A percentile compares a stretch with the other conserved stretches of the same genome.
These are phyloP conservation scores for Daldinia bambusicola DNA, from an alignment of 495 filamentous ascomycete genomes.

Conservation along the genomic window DNA sequence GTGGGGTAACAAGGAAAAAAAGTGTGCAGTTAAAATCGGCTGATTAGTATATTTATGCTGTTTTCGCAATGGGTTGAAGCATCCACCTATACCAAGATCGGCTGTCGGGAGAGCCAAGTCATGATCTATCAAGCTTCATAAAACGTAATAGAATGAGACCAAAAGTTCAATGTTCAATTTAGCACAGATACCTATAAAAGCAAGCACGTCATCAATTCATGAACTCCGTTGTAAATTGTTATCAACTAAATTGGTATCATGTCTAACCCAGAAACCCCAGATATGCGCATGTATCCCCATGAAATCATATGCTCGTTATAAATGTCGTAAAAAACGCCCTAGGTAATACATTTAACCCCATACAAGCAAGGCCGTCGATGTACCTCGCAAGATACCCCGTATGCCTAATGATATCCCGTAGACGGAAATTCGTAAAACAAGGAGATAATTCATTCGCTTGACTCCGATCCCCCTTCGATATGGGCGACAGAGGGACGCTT, in stretches of 20 bases:
- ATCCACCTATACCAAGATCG: too few species aligned
- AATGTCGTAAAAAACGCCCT: constrained; percentile 1
- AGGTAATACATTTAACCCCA: background rate
- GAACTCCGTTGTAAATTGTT: background rate
- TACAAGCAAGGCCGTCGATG: background rate
- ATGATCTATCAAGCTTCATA: too few species aligned
- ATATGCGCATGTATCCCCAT: background rate
- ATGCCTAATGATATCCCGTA: background rate
- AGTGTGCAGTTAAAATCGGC: too few species aligned
- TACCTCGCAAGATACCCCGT: background rate
- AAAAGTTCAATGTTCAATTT: too few species aligned
- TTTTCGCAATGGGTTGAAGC: background rate
- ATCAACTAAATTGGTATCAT: background rate
- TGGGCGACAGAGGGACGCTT: constrained; percentile 28
- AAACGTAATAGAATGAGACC: too few species aligned
- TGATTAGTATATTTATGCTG: too few species aligned
- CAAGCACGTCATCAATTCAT: background rate
- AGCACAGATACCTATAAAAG: background rate
- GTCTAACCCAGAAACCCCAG: background rate
- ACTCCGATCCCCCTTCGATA: constrained; percentile 21
- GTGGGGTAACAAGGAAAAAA: too few species aligned
- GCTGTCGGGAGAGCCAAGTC: too few species aligned
- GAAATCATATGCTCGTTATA: background rate
- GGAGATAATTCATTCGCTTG: constrained; percentile 17
- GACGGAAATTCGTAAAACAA: background rate